Conservation (phyloP, 1,284 basidiomycete species). For the Rhodotorula sp. region DNA sequence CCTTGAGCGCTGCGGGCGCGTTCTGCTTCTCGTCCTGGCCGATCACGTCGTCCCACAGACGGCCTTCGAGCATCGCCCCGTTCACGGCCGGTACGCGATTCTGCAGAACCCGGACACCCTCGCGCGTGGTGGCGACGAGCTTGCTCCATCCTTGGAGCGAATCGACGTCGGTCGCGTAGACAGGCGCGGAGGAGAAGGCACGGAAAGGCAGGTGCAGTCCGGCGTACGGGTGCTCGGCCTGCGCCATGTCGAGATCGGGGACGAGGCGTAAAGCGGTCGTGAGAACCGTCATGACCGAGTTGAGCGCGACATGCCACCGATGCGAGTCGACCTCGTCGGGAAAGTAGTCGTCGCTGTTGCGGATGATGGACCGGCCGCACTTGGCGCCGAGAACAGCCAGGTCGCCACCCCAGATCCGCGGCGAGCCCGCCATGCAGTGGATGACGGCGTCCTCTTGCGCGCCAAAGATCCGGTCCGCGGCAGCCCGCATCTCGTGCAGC, state of each 20-base stretch:
- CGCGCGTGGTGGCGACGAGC: conserved; percentile 17
- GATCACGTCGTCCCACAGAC: conserved; percentile 30
- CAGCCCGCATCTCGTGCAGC: conserved; percentile 33
- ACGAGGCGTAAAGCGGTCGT: conserved; percentile 29
- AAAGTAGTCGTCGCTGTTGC: conserved; percentile 46
- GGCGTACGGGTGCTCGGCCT: conserved; percentile 17
- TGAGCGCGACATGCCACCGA: conserved; percentile 45
- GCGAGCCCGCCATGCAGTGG: conserved; percentile 45
- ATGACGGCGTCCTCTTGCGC: conserved; percentile 32
- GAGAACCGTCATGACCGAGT: conserved; percentile 41
- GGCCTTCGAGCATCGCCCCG: conserved; percentile 20
- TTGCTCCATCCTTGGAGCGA: background rate
- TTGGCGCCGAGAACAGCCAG: background rate
- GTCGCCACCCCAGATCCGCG: conserved; percentile 32
- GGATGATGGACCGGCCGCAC: conserved; percentile 17
- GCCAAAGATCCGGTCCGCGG: conserved; percentile 42
- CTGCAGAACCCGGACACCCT: conserved; percentile 31
- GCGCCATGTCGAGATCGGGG: conserved; percentile 47
- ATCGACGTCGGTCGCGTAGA: conserved; percentile 4
- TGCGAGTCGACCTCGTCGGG: conserved; percentile 44
- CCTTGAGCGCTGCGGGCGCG: conserved; percentile 14
- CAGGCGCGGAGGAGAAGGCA: conserved; percentile 41
- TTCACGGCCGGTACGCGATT: background rate
- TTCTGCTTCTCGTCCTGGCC: background rate
- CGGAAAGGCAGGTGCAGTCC: conserved; percentile 44